Evolutionary conservation across 2,329 filamentous ascomycete genomes (phyloP).

Genomic region (Exophiala phaeomuriformis): DNA sequence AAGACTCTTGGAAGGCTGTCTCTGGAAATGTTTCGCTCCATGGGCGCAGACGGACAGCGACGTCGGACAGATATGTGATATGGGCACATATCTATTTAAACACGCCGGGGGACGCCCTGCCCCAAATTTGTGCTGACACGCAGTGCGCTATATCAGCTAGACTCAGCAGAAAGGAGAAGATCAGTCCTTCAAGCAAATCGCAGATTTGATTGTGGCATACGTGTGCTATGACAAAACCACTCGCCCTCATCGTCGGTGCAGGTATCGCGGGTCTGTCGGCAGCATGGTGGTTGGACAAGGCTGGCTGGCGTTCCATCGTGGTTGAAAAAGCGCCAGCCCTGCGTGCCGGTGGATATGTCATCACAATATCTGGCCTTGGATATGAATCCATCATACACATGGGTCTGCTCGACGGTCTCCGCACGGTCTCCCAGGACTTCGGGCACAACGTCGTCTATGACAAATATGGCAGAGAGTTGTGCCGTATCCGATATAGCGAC

Average conservation of each 20-base stretch:
- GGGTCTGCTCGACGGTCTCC: constrained; percentile 42
- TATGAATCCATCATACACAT: constrained; percentile 48
- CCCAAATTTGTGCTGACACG: too few species aligned
- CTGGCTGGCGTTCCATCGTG: constrained; percentile 36
- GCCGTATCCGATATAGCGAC: constrained; percentile 5
- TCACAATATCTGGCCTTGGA: constrained; percentile 49
- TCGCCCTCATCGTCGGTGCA: constrained; percentile 39
- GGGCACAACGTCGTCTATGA: constrained; percentile 6
- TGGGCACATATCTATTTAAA: too few species aligned
- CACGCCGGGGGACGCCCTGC: too few species aligned
- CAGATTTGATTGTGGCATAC: too few species aligned
- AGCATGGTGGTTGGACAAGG: constrained; percentile 45
- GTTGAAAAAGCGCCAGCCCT: constrained; percentile 38
- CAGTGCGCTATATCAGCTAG: too few species aligned
- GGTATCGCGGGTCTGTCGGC: constrained; percentile 39
- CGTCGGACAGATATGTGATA: too few species aligned
- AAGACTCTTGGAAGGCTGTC: too few species aligned
- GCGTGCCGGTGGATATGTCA: constrained; percentile 44
- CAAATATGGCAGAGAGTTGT: constrained; percentile 2
- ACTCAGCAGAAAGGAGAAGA: too few species aligned
- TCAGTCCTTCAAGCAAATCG: too few species aligned
- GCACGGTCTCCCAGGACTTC: not conserved
- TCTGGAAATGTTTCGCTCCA: too few species aligned
- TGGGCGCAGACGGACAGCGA: too few species aligned
- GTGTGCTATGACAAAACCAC: constrained; percentile 3